A percentile compares a stretch with the other conserved stretches of the same genome.
phyloP scores from a whole-genome alignment of 441 rosid species.

The Breynia disticha region DNA sequence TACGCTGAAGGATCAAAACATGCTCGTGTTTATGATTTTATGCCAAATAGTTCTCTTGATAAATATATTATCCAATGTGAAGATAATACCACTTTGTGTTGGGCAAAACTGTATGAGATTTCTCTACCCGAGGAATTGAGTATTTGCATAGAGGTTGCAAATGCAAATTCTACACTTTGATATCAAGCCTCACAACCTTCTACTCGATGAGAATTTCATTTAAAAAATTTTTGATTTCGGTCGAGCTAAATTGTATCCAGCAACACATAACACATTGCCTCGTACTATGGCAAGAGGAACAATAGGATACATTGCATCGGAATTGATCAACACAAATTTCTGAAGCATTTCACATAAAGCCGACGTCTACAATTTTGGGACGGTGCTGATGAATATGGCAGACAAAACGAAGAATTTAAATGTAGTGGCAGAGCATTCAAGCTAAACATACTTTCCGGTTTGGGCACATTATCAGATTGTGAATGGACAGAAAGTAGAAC shows the following conservation, averaged over 20 bases:
- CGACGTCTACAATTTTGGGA: slow-evolving; percentile 17
- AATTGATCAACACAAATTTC: slow-evolving; percentile 17
- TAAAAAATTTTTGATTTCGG: slow-evolving; percentile 19
- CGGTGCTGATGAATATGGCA: slow-evolving; percentile 13
- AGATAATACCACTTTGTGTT: slow-evolving; percentile 4
- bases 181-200: slow-evolving; percentile 17
- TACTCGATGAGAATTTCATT: slow-evolving; percentile 10
- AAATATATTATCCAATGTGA: slow-evolving; percentile 7
- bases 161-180: slow-evolving; percentile 21
- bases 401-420: slow-evolving; percentile 11
- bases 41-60: slow-evolving; percentile 20
- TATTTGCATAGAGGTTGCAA: slow-evolving; percentile 18
- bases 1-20: slow-evolving; percentile 19
- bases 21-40: slow-evolving; percentile 16
- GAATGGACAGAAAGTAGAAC: slow-evolving; percentile 1
- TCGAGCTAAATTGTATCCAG: slow-evolving; percentile 12
- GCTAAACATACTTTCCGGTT: slow-evolving; percentile 11
- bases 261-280: neutral
- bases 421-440: neutral
- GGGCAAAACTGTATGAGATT: slow-evolving; percentile 11
- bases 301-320: slow-evolving; percentile 19
- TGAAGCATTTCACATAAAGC: slow-evolving; percentile 16
- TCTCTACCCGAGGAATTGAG: slow-evolving; percentile 17
- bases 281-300: slow-evolving; percentile 18
- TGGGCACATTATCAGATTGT: slow-evolving; percentile 5